Evolutionary conservation across 495 filamentous ascomycete genomes (phyloP).

Genomic region (Hypoxylon intermedium): DNA sequence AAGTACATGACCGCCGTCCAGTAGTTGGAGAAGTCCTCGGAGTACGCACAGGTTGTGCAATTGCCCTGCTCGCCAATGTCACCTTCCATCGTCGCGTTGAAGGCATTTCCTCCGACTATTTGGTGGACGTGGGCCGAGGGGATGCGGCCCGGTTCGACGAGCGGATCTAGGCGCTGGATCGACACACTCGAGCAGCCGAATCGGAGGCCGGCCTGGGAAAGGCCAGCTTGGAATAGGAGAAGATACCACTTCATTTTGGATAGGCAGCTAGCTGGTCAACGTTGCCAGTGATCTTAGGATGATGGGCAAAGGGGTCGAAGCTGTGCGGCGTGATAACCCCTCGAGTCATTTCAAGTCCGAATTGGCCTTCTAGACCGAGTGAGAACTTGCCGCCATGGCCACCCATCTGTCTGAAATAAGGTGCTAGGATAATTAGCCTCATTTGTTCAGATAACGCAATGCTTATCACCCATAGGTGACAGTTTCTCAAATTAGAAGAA

Average conservation of each 20-base stretch:
- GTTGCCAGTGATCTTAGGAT: neutral
- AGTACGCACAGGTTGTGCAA: constrained; percentile 55
- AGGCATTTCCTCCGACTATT: constrained; percentile 58
- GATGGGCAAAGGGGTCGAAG: neutral
- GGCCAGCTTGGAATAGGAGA: constrained; percentile 10
- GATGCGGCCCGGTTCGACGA: constrained; percentile 53
- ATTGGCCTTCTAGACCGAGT: neutral
- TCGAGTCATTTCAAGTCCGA: neutral
- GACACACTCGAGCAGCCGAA: constrained; percentile 57
- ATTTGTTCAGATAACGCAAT: neutral
- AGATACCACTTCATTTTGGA: constrained; percentile 21
- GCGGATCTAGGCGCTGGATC: constrained; percentile 55
- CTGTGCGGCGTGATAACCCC: no score
- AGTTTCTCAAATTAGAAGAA: no score
- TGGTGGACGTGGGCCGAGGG: constrained; percentile 58
- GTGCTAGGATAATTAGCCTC: neutral
- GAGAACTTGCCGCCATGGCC: neutral
- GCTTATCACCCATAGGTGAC: neutral
- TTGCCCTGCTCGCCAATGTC: constrained; percentile 52
- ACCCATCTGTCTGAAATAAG: neutral
- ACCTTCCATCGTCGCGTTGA: constrained; percentile 56
- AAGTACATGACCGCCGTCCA: constrained; percentile 61
- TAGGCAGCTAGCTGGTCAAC: neutral
- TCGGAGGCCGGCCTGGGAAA: constrained; percentile 51
- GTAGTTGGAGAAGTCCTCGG: constrained; percentile 58